Percentiles rank a stretch among this genome's conserved stretches.
Evolutionary conservation across 768 basidiomycete species (phyloP).

Genomic region (Trametes meyenii): DNA sequence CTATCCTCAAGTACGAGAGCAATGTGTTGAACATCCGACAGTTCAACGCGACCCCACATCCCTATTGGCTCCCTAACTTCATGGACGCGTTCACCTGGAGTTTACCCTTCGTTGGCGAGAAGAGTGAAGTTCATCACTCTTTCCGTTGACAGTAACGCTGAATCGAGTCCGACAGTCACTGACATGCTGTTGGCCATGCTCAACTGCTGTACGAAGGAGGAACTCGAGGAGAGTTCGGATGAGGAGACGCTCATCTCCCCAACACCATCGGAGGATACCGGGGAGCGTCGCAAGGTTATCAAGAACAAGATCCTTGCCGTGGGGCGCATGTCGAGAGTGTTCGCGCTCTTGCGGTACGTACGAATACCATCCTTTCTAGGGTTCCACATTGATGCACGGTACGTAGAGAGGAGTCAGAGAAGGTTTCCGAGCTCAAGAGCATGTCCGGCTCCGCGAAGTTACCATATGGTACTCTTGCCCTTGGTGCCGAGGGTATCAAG

Average conservation of each 20-base stretch:
- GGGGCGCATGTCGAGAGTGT: conserved; percentile 94
- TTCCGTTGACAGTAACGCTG: background rate
- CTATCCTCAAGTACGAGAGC: conserved; percentile 98
- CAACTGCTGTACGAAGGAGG: conserved; percentile 97
- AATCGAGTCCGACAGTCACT: conserved; percentile 62
- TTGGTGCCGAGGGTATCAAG: conserved; percentile 92
- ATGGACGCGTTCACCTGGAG: conserved; percentile 99
- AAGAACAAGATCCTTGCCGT: conserved; percentile 99
- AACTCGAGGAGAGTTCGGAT: conserved; percentile 78
- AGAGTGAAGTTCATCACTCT: conserved; percentile 61
- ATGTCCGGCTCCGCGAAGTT: conserved; percentile 77
- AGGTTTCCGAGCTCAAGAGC: conserved; percentile 94
- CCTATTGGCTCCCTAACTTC: conserved; percentile 96
- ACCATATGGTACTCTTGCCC: conserved; percentile 82
- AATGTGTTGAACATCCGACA: conserved; percentile 99
- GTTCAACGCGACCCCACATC: conserved; percentile 95
- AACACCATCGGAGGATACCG: conserved; percentile 44
- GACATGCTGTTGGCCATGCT: conserved; percentile 98
- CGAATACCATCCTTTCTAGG: background rate
- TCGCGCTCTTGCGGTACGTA: conserved; percentile 88
- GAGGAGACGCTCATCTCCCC: conserved; percentile 44
- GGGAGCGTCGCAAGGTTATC: conserved; percentile 87
- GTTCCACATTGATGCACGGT: background rate
- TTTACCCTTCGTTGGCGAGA: conserved; percentile 94
- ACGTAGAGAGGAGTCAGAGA: conserved; percentile 93